Evolutionary conservation across 2,329 filamentous ascomycete genomes (phyloP), one percentile per base, ranked within the genome.

Genomic region (Xylariaceae sp.): DNA sequence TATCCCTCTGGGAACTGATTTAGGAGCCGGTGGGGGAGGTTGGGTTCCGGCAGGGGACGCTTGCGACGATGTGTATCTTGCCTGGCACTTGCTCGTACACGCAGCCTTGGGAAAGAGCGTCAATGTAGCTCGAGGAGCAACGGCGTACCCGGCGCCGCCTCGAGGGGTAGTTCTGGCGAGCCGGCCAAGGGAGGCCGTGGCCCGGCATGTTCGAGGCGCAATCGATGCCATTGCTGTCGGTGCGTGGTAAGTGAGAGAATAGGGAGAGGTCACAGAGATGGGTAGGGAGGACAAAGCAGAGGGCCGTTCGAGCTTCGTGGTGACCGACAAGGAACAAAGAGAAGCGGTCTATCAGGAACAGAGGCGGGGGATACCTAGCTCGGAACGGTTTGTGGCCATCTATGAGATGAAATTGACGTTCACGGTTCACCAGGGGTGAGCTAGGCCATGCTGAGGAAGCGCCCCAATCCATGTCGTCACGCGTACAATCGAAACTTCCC

Each of bases 191-290:
- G 48, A 50, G 23, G 46, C 34, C 17, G 38, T 34, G 36, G 36
- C 46, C 43, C 54, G 49, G 34, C 43, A 44, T 18, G 47, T 40
- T 40, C 36, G 49, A 3, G 50, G 44, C 23, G 42, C 29, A 9
- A 52, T 40, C 12, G 40, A 40, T 39, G 50, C 32, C 52, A 56
- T 56, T 40, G 41, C 47, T 15, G 19, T 31, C n/a, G n/a, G n/a
- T n/a, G n/a, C n/a, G n/a, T n/a, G n/a, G n/a, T n/a, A n/a, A n/a
- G n/a, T n/a, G n/a, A n/a, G n/a, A n/a, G n/a, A n/a, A n/a, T n/a
- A n/a, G n/a, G n/a, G n/a, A n/a, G n/a, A n/a, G n/a, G n/a, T n/a
- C n/a, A n/a, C n/a, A n/a, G n/a, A n/a, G n/a, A n/a, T n/a, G n/a
- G n/a, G n/a, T n/a, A 31, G 27, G 17, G 32, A 19, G 28, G 27